A percentile compares a stretch with the other conserved stretches of the same genome.
Conservation (phyloP, 73 alveolate species). For the Tetrahymena thermophila region DNA sequence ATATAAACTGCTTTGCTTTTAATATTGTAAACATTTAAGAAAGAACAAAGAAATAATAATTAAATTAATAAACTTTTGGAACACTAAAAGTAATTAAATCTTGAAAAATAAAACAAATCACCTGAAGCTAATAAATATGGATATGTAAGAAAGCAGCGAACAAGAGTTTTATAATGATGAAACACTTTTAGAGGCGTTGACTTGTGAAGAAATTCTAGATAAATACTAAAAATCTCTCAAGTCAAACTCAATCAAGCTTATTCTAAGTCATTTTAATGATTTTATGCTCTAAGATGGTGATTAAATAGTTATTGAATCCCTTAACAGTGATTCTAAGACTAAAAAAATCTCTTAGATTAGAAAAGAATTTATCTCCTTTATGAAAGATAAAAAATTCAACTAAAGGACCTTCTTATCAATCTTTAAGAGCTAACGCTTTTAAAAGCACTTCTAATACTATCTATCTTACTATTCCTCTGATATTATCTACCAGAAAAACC, state of each 20-base stretch:
- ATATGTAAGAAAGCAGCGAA: neutral
- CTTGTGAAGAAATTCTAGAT: neutral
- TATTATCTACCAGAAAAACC: neutral
- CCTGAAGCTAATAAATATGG: neutral
- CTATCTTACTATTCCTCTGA: neutral
- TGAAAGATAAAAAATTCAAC: neutral
- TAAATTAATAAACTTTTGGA: too few species aligned
- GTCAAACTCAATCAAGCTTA: neutral
- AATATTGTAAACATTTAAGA: too few species aligned
- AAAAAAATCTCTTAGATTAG: neutral
- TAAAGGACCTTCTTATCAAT: neutral
- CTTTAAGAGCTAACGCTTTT: neutral
- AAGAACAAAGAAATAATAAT: too few species aligned
- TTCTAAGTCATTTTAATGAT: neutral
- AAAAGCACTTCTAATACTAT: neutral
- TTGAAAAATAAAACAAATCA: neutral
- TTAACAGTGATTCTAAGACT: neutral
- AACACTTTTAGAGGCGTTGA: neutral
- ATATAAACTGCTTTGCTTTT: too few species aligned
- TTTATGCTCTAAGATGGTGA: neutral
- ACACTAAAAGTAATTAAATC: neutral
- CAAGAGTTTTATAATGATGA: neutral
- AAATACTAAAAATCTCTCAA: neutral
- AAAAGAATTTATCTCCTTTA: neutral
- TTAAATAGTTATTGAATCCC: neutral